These are phyloP conservation scores for Diaporthe vexans DNA, from an alignment of 2,329 filamentous ascomycete genomes.

Conservation along the genomic window DNA sequence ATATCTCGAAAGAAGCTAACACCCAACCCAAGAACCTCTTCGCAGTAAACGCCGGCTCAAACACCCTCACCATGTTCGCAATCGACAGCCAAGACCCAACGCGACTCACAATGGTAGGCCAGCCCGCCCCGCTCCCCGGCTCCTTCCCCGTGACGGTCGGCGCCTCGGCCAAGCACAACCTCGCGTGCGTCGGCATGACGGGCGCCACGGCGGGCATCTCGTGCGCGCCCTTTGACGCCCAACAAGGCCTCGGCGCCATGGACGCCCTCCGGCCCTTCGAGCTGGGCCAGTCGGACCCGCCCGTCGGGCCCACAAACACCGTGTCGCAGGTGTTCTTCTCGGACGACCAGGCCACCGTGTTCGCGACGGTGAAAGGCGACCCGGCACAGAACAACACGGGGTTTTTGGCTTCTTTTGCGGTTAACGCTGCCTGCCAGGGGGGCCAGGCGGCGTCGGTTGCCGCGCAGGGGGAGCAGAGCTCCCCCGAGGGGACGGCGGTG, in stretches of 20 bases:
- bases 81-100: conserved; percentile 59
- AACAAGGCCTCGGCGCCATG: conserved; percentile 56
- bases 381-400: conserved; percentile 67
- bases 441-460: conserved; percentile 42
- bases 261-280: conserved; percentile 63
- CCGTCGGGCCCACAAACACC: conserved; percentile 69
- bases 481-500: conserved; percentile 67
- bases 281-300: conserved; percentile 69
- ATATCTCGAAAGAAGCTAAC: too few species aligned
- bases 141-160: conserved; percentile 68
- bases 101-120: conserved; percentile 59
- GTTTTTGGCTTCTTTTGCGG: conserved; percentile 66
- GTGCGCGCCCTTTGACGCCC: conserved; percentile 55
- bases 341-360: conserved; percentile 63
- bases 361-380: conserved; percentile 73
- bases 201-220: conserved; percentile 61
- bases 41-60: conserved; percentile 68
- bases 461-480: conserved; percentile 52
- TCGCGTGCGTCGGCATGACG: conserved; percentile 62
- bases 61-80: conserved; percentile 64
- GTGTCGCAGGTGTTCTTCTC: conserved; percentile 74
- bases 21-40: conserved; percentile 60
- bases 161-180: conserved; percentile 56
- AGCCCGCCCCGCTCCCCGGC: conserved; percentile 59
- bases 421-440: conserved; percentile 47